Evolutionary conservation across 2,329 filamentous ascomycete species (phyloP), one percentile per base, ranked within the genome.

Genomic region (Dichotomopilus funicola): DNA sequence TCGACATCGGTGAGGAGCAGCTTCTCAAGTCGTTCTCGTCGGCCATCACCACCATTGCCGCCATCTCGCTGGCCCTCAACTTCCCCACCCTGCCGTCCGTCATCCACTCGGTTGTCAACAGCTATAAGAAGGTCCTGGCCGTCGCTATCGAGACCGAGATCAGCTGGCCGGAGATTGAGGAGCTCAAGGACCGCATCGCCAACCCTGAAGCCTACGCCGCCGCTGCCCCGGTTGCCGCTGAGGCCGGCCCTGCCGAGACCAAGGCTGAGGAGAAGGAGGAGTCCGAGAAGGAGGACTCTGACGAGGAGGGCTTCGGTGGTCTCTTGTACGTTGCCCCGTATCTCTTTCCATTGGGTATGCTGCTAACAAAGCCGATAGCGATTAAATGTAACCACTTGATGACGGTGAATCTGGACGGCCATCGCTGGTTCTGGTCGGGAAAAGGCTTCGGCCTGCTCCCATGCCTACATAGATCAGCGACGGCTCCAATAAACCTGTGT

Each of bases 141-240:
- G 85, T 96, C 69, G 95, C 94, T 69, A 75, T 99, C 70, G 83
- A 86, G 77, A 96, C 89, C 68, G 91, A 95, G 66, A 87, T 87
- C 82, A 87, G 85, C 77, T 99, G 94, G 92, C 86, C 91, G 69
- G 90, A 89, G 77, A 96, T 99, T 71, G 86, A 95, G 71, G 83
- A 96, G 78, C 88, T 99, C 80, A 99, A 99, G 88, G 94, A 99
- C 80, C 91, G 94, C 75, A 96, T 99, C 70, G 90, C 90, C 78
- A 97, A 99, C 85, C 95, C 95, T 67, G 94, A 99, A 54, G 90
- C 90, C 54, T 99, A 97, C 75, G 94, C 92, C 63, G 74, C 89
- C 49, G 80, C 91, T 64, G 90, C 87, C 64, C 90, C 92, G 57
- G 83, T 73, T 63, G 19, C 19, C 19, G 87, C 85, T 58, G 78